Conservation (phyloP, 768 basidiomycete species). For the Daedaleopsis nitida region DNA sequence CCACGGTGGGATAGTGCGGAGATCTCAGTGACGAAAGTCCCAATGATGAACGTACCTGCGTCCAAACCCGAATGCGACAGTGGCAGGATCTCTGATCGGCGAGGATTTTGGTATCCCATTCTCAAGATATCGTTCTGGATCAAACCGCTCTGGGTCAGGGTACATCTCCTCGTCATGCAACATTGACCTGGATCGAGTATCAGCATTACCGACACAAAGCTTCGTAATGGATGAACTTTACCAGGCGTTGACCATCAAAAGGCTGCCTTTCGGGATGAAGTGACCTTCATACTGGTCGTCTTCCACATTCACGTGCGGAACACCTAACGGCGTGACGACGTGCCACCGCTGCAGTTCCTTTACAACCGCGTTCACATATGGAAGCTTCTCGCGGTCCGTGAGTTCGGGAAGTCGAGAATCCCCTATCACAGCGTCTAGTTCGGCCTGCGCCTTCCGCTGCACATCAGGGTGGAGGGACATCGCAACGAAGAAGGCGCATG, state of each 20-base stretch:
- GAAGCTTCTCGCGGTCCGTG: constrained; percentile 24
- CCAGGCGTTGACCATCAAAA: constrained; percentile 19
- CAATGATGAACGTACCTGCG: neutral
- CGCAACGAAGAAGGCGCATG: constrained; percentile 40
- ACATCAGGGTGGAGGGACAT: constrained; percentile 31
- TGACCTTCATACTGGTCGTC: constrained; percentile 1
- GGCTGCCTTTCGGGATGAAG: constrained; percentile 6
- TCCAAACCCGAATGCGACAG: neutral
- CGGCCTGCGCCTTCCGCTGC: constrained; percentile 34
- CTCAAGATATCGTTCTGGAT: neutral
- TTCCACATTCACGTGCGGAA: constrained; percentile 2
- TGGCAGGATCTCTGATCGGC: neutral
- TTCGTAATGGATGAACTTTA: neutral
- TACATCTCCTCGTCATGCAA: neutral
- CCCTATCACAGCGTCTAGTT: constrained; percentile 41
- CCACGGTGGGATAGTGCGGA: too few relatives aligned
- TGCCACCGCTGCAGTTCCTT: constrained; percentile 29
- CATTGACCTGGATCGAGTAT: neutral
- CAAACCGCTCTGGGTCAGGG: neutral
- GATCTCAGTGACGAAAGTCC: too few relatives aligned
- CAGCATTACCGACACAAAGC: too few relatives aligned
- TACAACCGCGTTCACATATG: constrained; percentile 35
- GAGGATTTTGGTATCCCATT: neutral
- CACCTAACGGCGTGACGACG: constrained; percentile 7
- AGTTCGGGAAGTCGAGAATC: constrained; percentile 29